Base-by-base conservation (phyloP, 805 yeast species). In the Sporopachydermia quercuum region DNA sequence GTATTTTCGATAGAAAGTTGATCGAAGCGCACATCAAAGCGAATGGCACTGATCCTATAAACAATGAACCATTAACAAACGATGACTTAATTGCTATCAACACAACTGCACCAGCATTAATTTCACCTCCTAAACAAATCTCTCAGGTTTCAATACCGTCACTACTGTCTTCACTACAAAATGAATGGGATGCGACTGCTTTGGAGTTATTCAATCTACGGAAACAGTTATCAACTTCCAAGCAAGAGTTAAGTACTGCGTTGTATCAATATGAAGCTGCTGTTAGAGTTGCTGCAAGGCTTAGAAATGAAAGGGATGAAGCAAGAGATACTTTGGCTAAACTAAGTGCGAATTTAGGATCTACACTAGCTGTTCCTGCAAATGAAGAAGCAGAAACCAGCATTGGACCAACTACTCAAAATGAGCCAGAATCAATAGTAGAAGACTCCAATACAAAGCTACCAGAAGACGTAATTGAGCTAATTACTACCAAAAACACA, bases 241-340 rank as follows among this genome's bases (percentile, higher is more conserved):
- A 79, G 43, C 74, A 80, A 47, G 89, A 85, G 49, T 61, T 87
- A 38, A 77, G 91, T 19, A 61, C 79, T 2, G 78, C 94, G 0
- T 60, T 86, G 34, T 87, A 85, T 50, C 79, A 78, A 51, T 82
- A 82, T 46, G 97, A 87, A 54, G 96, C 96, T 1, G 94, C 96
- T 2, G 76, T 81, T 3, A 63, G 87, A 41, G 95, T 87, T 1
- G 93, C 89, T 1, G 76, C 93, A 0, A 66, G 68, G 23, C 74
- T 84, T 1, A 62, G 78, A n/a, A 66, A 67, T 41, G 95, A 87
- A 49, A 62, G 86, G 34, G 93, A 84, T 45, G 82, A 76, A 37
- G 79, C 87, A 2, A 67, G 68, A 44, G 53, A 52, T n/a, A 85
- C 86, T 2, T 61, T 86, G 40, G 70, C 73, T 38, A 65, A 71